Conservation (phyloP, 371 early-diverging fungal genomes). For the Circinella umbellata region DNA sequence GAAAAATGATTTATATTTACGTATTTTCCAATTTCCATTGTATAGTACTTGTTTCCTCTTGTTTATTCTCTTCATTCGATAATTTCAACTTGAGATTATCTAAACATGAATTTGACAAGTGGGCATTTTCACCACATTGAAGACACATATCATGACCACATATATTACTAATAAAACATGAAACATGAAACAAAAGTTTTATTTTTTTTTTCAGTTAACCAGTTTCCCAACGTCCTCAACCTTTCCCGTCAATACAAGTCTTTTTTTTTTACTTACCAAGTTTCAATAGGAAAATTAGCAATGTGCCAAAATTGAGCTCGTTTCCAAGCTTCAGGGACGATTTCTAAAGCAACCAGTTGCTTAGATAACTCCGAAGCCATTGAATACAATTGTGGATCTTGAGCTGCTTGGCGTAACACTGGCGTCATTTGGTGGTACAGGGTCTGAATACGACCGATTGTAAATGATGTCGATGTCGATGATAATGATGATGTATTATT, state of each 20-base stretch:
- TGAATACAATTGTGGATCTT: constrained; percentile 18
- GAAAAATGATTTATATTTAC: background rate
- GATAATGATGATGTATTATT: no score
- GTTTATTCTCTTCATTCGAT: constrained; percentile 9
- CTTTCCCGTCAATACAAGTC: no score
- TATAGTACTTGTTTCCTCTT: constrained; percentile 37
- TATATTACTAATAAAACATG: constrained; percentile 12
- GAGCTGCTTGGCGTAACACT: constrained; percentile 21
- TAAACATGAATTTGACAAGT: constrained; percentile 52
- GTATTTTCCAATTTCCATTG: constrained; percentile 53
- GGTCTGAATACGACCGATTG: constrained; percentile 23
- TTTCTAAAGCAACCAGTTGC: constrained; percentile 58
- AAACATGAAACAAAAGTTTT: no score
- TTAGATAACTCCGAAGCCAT: constrained; percentile 39
- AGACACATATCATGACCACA: constrained; percentile 56
- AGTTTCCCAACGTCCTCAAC: no score
- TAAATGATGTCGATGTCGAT: background rate
- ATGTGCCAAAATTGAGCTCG: constrained; percentile 74
- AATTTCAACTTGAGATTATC: constrained; percentile 48
- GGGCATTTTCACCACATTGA: constrained; percentile 62
- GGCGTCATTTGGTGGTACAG: constrained; percentile 43
- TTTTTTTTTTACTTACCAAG: no score
- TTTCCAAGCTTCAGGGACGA: constrained; percentile 70
- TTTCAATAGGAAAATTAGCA: constrained; percentile 56
- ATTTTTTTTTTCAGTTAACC: no score